Base-by-base conservation (phyloP, 2,329 filamentous ascomycete species). In the Setomelanomma holmii region DNA sequence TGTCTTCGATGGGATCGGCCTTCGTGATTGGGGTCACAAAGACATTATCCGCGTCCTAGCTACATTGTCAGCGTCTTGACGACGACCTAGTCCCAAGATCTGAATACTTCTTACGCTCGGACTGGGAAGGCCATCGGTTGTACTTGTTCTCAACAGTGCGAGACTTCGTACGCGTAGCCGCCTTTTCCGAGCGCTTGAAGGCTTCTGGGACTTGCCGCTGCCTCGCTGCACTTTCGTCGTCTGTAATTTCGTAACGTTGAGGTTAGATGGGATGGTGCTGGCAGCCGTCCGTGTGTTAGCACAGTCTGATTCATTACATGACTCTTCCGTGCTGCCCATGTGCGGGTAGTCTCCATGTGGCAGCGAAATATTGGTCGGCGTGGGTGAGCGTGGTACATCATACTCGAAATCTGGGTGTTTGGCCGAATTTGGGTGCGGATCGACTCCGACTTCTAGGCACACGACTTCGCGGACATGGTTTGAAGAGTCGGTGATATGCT, bases 1-100 rank as follows among this genome's bases (percentile, higher is more conserved):
- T 64, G n/a, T 72, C 64, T 35, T 70, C 55, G 41, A 71, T 69
- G 3, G 70, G 61, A 45, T 72, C 70, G 19, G 35, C 30, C 2
- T 56, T 49, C 21, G 45, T 48, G 19, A 60, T 58, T 20, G 46
- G 41, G 14, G n/a, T 20, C 7, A 45, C 40, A 27, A 55, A 49
- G 16, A 40, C 22, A 44, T 30, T 14, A 2, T 56, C 30, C 17
- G 42, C 42, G 24, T 61, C 55, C 69, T 73, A 45, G 6, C 6
- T 1, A 10, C 7, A 16, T 19, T 30, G 34, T 45, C 30, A 44
- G 11, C 21, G n/a, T n/a, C 14, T 12, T 11, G 2, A 36, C 12
- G 4, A 14, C 6, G 2, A 34, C 21, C 27, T 10, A n/a, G 4
- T 12, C n/a, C 10, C 4, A 19, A 3, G 10, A 12, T 27, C 22